Conservation (phyloP, 495 filamentous ascomycete species). For the Lindgomyces ingoldianus region DNA sequence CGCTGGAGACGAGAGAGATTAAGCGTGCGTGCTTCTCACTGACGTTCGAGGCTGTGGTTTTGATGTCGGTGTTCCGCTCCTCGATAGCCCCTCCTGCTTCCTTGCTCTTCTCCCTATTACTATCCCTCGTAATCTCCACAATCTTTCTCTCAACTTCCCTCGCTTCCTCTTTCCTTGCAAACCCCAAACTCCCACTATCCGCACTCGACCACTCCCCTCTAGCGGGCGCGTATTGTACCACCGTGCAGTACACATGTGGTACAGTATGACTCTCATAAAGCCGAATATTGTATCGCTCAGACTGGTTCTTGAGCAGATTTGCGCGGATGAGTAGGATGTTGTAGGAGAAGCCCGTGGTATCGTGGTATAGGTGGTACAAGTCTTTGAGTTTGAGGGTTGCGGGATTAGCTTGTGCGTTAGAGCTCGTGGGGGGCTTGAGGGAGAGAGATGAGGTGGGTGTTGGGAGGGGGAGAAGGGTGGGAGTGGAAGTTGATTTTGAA, state of each 20-base stretch:
- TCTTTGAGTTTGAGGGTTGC: conserved; percentile 37
- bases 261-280: conserved; percentile 53
- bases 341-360: conserved; percentile 53
- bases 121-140: no score
- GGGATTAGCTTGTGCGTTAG: neutral
- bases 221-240: conserved; percentile 34
- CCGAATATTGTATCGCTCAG: conserved; percentile 47
- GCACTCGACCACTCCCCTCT: neutral
- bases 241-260: conserved; percentile 51
- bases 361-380: conserved; percentile 53
- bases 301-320: conserved; percentile 45
- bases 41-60: neutral
- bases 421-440: neutral
- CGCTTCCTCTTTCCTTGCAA: no score
- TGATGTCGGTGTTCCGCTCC: neutral
- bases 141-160: no score
- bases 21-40: neutral
- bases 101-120: no score
- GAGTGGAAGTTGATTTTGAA: neutral
- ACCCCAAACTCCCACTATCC: neutral
- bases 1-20: neutral
- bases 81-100: no score
- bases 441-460: neutral
- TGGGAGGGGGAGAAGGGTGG: neutral
- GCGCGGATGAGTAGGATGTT: conserved; percentile 51